A percentile compares a stretch with the other conserved stretches of the same genome.
These are phyloP conservation scores for Monosporascus cannonballus DNA, from an alignment of 2,329 filamentous ascomycete species.

Conservation along the genomic window DNA sequence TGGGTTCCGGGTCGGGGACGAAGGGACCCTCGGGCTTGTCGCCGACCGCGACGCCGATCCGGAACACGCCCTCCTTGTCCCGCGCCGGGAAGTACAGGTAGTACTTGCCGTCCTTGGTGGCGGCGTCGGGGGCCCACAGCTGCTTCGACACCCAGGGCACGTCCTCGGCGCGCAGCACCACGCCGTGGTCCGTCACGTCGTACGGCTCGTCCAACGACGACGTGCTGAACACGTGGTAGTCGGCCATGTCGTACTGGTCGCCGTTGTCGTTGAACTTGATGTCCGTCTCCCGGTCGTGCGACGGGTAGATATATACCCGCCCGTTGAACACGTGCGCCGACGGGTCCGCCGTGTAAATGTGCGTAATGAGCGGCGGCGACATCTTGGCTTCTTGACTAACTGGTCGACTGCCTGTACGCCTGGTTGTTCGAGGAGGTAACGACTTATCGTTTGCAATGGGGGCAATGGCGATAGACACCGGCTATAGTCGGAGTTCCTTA, in stretches of 20 bases:
- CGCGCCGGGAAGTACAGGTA: conserved; percentile 74
- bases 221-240: conserved; percentile 72
- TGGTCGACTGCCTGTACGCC: background rate
- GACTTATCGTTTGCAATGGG: background rate
- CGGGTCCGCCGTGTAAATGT: conserved; percentile 74
- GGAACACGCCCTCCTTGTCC: conserved; percentile 63
- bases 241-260: conserved; percentile 78
- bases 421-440: background rate
- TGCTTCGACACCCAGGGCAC: conserved; percentile 75
- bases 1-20: conserved; percentile 55
- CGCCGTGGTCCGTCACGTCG: conserved; percentile 64
- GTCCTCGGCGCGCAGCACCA: conserved; percentile 58
- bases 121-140: conserved; percentile 76
- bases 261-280: conserved; percentile 77
- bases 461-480: background rate
- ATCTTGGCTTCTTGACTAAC: conserved; percentile 22
- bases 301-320: conserved; percentile 74
- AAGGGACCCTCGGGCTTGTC: conserved; percentile 66
- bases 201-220: conserved; percentile 45
- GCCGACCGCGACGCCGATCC: conserved; percentile 65
- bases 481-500: too few relatives aligned
- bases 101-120: conserved; percentile 60
- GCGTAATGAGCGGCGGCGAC: conserved; percentile 61
- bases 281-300: conserved; percentile 70
- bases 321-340: conserved; percentile 75